Conservation (phyloP, 2,329 filamentous ascomycete genomes). For the Alternaria triticina region DNA sequence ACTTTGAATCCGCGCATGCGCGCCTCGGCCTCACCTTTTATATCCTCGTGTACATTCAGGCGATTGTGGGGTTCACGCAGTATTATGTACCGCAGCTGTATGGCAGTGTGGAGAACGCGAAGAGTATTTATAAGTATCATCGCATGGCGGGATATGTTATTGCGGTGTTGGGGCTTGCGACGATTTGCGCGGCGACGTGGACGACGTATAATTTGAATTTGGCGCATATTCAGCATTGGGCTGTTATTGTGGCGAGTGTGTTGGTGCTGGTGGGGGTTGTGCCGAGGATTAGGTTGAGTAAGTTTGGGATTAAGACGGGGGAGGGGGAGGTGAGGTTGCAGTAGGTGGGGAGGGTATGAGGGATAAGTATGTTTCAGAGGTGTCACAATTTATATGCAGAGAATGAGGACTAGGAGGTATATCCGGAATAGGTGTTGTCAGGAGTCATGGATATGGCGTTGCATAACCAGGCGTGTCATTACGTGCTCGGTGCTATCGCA, state of each 20-base stretch:
- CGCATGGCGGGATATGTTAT: constrained; percentile 77
- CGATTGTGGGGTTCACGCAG: constrained; percentile 80
- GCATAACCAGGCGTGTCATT: neutral
- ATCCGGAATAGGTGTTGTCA: too few relatives aligned
- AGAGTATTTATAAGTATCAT: constrained; percentile 89
- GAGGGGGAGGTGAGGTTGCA: constrained; percentile 9
- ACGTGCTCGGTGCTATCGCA: too few relatives aligned
- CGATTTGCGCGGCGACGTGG: constrained; percentile 75
- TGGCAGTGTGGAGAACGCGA: constrained; percentile 79
- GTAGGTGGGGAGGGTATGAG: neutral
- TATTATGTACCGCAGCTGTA: constrained; percentile 78
- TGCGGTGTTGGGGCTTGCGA: constrained; percentile 73
- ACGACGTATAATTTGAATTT: constrained; percentile 75
- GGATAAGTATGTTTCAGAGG: neutral
- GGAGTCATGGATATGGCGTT: neutral
- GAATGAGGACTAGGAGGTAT: neutral
- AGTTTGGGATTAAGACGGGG: constrained; percentile 67
- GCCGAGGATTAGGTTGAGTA: constrained; percentile 80
- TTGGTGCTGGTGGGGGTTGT: constrained; percentile 75
- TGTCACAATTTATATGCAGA: too few relatives aligned
- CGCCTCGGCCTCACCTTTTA: constrained; percentile 82
- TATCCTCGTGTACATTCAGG: constrained; percentile 73
- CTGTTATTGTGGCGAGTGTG: constrained; percentile 68
- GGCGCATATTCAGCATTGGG: constrained; percentile 78
- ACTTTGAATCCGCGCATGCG: constrained; percentile 83